Base-by-base conservation (phyloP, 176 grass and related monocot species). In the Phyllostachys edulis region DNA sequence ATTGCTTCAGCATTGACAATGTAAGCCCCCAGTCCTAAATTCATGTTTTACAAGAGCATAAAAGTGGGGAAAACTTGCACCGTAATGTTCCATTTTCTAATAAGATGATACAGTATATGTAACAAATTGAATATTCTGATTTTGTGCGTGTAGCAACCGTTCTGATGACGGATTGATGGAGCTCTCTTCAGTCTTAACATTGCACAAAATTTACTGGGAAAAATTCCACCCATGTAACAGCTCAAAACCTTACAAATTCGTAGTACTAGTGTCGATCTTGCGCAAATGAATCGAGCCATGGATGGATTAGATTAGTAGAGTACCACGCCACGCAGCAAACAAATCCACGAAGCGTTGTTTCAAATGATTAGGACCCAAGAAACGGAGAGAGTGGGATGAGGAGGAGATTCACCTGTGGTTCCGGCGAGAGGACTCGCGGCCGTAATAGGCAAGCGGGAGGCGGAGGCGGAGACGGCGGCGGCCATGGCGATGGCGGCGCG, bases 401-500 rank as follows among this genome's bases (percentile, higher is more conserved):
- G 34, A 77, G 42, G 23, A 60, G 24, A 39, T 27, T 89, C 69
- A 75, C 82, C 9, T 55, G 77, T 32, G 29, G 18, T 69, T 76
- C 42, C 15, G 12, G 71, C 7, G 52, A 81, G 42, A 76, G 77
- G 75, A 10, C 67, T 24, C 4, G 14, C 45, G 4, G 73, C 74
- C 45, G 13, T 12, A 52, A 18, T 14, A 72, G 57, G n/a, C n/a
- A n/a, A n/a, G n/a, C n/a, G n/a, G n/a, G n/a, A n/a, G n/a, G n/a
- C n/a, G n/a, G n/a, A n/a, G n/a, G n/a, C n/a, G n/a, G n/a, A n/a
- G n/a, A n/a, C n/a, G n/a, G n/a, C n/a, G n/a, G n/a, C n/a, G n/a
- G n/a, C n/a, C n/a, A n/a, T 81, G 77, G 76, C 41, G 69, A 23
- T 54, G 81, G 75, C 14, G 80, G 36, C 24, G 55, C 52, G 29